phyloP scores from a whole-genome alignment of 2,329 filamentous ascomycete genomes.

The Sporothrix luriei region DNA sequence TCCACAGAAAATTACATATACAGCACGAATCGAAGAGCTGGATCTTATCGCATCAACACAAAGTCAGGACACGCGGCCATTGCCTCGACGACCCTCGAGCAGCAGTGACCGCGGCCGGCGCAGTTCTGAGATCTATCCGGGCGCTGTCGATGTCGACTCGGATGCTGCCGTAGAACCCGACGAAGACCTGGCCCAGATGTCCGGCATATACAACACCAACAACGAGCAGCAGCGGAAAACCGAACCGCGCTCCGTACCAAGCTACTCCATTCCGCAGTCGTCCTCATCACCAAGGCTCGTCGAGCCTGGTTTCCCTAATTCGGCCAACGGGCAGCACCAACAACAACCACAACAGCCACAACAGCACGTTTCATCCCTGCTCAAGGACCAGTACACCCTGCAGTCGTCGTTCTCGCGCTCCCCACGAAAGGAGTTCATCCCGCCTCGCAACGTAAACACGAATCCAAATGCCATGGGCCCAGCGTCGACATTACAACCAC shows the following conservation, averaged over 20 bases:
- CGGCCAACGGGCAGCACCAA: slow-evolving; percentile 36
- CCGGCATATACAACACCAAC: slow-evolving; percentile 53
- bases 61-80: slow-evolving; percentile 66
- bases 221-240: slow-evolving; percentile 30
- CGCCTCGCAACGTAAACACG: slow-evolving; percentile 37
- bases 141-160: neutral
- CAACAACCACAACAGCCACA: slow-evolving; percentile 4
- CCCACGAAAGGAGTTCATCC: slow-evolving; percentile 46
- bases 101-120: slow-evolving; percentile 34
- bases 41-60: slow-evolving; percentile 66
- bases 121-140: slow-evolving; percentile 41
- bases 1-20: slow-evolving; percentile 81
- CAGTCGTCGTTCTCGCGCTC: slow-evolving; percentile 60
- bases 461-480: slow-evolving; percentile 29
- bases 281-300: slow-evolving; percentile 37
- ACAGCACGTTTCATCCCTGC: slow-evolving; percentile 40
- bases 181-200: slow-evolving; percentile 41
- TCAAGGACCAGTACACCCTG: slow-evolving; percentile 45
- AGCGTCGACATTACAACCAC: slow-evolving; percentile 46
- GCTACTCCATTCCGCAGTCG: slow-evolving; percentile 39
- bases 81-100: slow-evolving; percentile 72
- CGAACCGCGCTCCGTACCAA: slow-evolving; percentile 37
- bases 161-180: slow-evolving; percentile 5
- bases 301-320: slow-evolving; percentile 37
- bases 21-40: slow-evolving; percentile 83